Evolutionary conservation across 805 yeast genomes (phyloP), one percentile per base, ranked within the genome.

Genomic region (Cyberlindnera suaveolens): DNA sequence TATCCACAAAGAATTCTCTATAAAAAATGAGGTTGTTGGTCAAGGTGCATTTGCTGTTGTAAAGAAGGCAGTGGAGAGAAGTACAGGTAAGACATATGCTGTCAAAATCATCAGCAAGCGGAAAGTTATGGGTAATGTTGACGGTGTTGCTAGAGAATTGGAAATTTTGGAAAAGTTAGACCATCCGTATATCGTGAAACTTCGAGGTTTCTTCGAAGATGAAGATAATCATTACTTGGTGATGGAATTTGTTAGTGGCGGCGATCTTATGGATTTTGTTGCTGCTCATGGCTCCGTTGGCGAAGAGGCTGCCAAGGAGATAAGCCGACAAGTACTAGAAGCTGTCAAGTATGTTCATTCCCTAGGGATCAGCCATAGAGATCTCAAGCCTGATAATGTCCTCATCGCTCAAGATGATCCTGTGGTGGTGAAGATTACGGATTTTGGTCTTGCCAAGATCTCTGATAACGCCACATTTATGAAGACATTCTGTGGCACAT

Each of bases 1-100:
- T 1, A 79, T 86, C 10, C 71, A 72, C 53, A 77, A 75, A 45
- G 79, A 83, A 55, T 93, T 82, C 62, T 83, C 86, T 13, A 78
- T 91, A 17, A 77, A 82, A 46, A 86, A 83, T 58, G 96, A 85
- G 56, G 81, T 86, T 14, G 85, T 91, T 1, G 99, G 99, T 1
- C 93, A 88, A 54, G 99, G 99, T n/a, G 98, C 98, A 9, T 91
- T 91, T 72, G 98, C 98, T 6, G 85, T 90, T 1, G 99, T 93
- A 26, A 83, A 88, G 52, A 87, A 87, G 59, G 96, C 95, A 5
- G 79, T 90, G 1, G 93, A 89, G 56, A 74, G 97, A 48, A 64
- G 77, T 6, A 80, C 96, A 0, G 98, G 98, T 13, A 79, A 81
- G 51, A 77, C 91, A 5, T 89, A 70, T 62, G 99, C 99, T 0